Percentiles rank a stretch among this genome's conserved stretches.
These are phyloP conservation scores for Delphinella strobiligena DNA, from an alignment of 2,329 filamentous ascomycete species.

Conservation along the genomic window DNA sequence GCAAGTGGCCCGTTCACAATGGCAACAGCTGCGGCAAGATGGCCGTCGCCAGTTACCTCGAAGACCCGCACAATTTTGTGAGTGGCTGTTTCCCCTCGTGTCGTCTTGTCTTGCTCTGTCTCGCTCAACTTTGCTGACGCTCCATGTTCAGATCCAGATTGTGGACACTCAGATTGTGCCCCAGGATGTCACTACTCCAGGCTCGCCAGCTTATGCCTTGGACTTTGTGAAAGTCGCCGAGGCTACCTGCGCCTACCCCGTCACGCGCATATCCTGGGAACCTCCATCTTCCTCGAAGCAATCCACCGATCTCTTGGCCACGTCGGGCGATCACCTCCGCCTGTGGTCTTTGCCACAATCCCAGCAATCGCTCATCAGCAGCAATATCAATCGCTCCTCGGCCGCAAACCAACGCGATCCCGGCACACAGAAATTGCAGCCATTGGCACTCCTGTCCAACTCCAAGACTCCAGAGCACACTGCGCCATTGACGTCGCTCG, in stretches of 20 bases:
- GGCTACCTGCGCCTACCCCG: constrained; percentile 94
- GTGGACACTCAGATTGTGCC: constrained; percentile 72
- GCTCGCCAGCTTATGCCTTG: constrained; percentile 60
- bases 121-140: neutral
- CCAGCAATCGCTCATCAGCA: constrained; percentile 43
- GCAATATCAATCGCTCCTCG: constrained; percentile 56
- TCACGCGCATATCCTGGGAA: constrained; percentile 91
- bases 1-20: constrained; percentile 80
- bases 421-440: constrained; percentile 72
- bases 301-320: constrained; percentile 86
- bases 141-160: constrained; percentile 69
- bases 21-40: constrained; percentile 72
- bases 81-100: constrained; percentile 18
- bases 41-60: constrained; percentile 88
- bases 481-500: constrained; percentile 85
- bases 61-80: constrained; percentile 97
- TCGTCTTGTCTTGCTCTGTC: neutral
- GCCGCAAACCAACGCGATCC: constrained; percentile 48
- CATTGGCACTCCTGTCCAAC: constrained; percentile 85
- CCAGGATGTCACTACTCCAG: constrained; percentile 55
- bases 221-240: constrained; percentile 92
- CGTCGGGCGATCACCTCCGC: constrained; percentile 85
- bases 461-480: constrained; percentile 98
- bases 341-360: constrained; percentile 75
- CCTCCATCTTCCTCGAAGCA: constrained; percentile 90